These are phyloP conservation scores for Pythium dissotocum DNA, from an alignment of 352 stramenopile species.

Conservation along the genomic window DNA sequence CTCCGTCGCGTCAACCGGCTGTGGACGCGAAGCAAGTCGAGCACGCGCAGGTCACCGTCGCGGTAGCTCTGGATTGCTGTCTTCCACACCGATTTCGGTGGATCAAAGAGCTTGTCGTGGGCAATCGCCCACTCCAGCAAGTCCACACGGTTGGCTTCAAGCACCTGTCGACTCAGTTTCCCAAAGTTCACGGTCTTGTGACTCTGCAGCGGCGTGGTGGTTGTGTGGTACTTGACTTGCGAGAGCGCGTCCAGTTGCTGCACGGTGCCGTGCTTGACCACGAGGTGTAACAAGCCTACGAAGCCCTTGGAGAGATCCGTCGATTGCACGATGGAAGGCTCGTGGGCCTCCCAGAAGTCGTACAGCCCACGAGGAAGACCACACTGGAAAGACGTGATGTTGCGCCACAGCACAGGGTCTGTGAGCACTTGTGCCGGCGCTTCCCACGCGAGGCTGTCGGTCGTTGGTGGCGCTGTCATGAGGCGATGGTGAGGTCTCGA, in stretches of 20 bases:
- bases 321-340: neutral
- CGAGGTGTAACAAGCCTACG: neutral
- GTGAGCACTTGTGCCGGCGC: neutral
- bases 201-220: neutral
- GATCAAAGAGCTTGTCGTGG: neutral
- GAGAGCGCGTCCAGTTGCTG: neutral
- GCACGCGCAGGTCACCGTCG: neutral
- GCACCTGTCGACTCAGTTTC: neutral
- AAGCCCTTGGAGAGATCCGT: neutral
- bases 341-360: slow-evolving; percentile 1
- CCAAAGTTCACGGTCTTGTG: neutral
- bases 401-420: neutral
- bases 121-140: neutral
- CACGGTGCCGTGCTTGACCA: neutral
- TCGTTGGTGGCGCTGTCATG: neutral
- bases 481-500: too few species aligned
- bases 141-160: neutral
- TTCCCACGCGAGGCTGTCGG: neutral
- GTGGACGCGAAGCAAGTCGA: neutral
- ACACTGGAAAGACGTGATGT: neutral
- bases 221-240: neutral
- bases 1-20: neutral
- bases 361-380: neutral
- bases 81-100: neutral
- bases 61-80: neutral